These are phyloP conservation scores for Colletotrichum cereale DNA, from an alignment of 2,329 filamentous ascomycete genomes.

Conservation along the genomic window DNA sequence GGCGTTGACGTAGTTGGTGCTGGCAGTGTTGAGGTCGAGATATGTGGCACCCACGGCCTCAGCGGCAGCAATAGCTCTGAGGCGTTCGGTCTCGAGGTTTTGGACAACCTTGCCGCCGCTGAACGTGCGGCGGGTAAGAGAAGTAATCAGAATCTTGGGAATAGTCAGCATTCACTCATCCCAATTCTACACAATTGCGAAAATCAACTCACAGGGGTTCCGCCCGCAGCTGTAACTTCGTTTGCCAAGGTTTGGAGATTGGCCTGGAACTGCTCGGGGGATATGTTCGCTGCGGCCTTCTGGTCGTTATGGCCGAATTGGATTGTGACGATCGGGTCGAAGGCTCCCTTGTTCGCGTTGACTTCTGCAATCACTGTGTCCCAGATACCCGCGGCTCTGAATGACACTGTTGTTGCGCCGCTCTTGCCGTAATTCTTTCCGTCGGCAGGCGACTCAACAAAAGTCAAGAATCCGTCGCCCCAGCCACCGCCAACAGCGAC, in stretches of 20 bases:
- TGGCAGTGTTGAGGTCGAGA: conserved; percentile 65
- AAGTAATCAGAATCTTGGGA: conserved; percentile 54
- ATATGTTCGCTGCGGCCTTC: conserved; percentile 61
- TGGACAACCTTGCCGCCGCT: conserved; percentile 59
- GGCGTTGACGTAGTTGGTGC: conserved; percentile 63
- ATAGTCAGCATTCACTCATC: conserved; percentile 52
- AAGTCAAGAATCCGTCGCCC: conserved; percentile 70
- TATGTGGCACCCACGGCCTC: conserved; percentile 50
- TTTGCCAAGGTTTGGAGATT: conserved; percentile 63
- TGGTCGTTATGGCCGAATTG: conserved; percentile 75
- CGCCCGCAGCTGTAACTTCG: conserved; percentile 59
- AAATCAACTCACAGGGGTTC: conserved; percentile 52
- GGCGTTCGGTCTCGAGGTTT: conserved; percentile 60
- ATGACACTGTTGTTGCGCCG: conserved; percentile 69
- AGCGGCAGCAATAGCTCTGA: conserved; percentile 63
- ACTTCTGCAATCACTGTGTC: conserved; percentile 59
- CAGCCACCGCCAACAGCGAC: conserved; percentile 64
- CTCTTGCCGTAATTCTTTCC: conserved; percentile 70
- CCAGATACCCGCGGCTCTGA: conserved; percentile 66
- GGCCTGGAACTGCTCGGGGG: conserved; percentile 59
- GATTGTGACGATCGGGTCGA: conserved; percentile 45
- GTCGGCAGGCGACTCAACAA: conserved; percentile 59
- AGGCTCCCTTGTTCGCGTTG: conserved; percentile 49
- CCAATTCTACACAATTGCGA: conserved; percentile 7
- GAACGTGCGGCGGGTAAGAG: conserved; percentile 65